phyloP scores from a whole-genome alignment of 2,329 filamentous ascomycete species.

The Exophiala sp. region DNA sequence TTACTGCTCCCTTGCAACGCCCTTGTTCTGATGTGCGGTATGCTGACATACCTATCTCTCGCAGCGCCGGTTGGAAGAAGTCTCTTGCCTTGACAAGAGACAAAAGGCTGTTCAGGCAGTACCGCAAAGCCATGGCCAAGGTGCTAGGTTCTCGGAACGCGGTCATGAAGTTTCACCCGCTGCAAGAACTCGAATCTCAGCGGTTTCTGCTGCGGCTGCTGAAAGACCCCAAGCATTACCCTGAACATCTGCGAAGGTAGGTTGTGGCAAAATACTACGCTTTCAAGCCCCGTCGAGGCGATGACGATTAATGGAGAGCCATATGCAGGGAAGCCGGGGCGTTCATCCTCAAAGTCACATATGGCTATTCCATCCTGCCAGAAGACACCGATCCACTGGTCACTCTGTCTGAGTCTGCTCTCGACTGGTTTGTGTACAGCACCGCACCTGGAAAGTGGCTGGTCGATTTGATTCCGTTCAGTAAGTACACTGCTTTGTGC shows the following conservation, averaged over 20 bases:
- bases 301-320: too few species aligned
- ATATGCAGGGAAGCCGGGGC: constrained; percentile 35
- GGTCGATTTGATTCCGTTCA: constrained; percentile 44
- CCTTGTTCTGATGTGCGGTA: too few species aligned
- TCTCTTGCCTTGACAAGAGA: constrained; percentile 35
- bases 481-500: too few species aligned
- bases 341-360: constrained; percentile 42
- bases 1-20: too few species aligned
- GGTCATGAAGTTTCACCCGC: constrained; percentile 36
- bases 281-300: too few species aligned
- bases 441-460: constrained; percentile 41
- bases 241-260: constrained; percentile 36
- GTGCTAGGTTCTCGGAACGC: constrained; percentile 42
- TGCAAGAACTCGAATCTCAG: constrained; percentile 44
- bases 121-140: constrained; percentile 44
- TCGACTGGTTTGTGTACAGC: constrained; percentile 39
- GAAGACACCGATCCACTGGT: constrained; percentile 41
- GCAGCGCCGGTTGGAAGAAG: constrained; percentile 34
- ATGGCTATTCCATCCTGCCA: constrained; percentile 43
- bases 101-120: constrained; percentile 35
- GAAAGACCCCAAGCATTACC: constrained; percentile 36
- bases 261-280: not conserved
- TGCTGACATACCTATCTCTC: not conserved
- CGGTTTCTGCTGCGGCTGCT: constrained; percentile 43
- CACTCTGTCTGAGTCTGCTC: constrained; percentile 37